Percentiles rank a stretch among this genome's conserved stretches.
Evolutionary conservation across 495 filamentous ascomycete species (phyloP).

Genomic region (Talaromyces adpressus): DNA sequence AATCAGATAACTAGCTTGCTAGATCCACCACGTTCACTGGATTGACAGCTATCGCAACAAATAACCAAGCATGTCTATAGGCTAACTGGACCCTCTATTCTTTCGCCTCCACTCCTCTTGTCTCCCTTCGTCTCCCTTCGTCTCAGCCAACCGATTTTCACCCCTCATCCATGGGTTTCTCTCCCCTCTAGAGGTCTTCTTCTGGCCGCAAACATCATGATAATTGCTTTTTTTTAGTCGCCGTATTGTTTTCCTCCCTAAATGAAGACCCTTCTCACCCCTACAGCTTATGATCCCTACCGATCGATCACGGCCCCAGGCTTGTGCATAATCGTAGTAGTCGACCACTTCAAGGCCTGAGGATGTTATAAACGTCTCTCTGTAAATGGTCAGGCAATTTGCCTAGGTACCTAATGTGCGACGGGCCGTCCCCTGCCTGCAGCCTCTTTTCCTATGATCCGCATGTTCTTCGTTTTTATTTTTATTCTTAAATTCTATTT

Average conservation of each 20-base stretch:
- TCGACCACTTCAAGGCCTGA: not conserved
- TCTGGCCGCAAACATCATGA: not conserved
- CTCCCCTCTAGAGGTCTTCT: not conserved
- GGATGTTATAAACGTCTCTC: not conserved
- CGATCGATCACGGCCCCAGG: not conserved
- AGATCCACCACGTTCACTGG: constrained; percentile 3
- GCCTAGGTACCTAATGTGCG: constrained; percentile 23
- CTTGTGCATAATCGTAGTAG: not conserved
- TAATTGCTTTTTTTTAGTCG: not conserved
- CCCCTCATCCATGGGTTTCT: not conserved
- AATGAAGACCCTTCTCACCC: not conserved
- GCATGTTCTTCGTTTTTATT: constrained; percentile 18
- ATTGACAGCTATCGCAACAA: not conserved
- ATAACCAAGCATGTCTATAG: not conserved
- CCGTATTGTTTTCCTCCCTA: not conserved
- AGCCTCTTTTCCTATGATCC: constrained; percentile 43
- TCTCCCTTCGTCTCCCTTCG: not conserved
- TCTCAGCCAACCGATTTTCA: not conserved
- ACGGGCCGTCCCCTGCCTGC: constrained; percentile 45
- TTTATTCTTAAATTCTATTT: not conserved
- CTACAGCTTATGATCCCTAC: not conserved
- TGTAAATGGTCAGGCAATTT: constrained; percentile 4
- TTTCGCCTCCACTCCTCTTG: not conserved
- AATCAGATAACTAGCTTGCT: not conserved
- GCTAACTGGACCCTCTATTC: not conserved